Evolutionary conservation across 176 grass and related monocot species (phyloP).

Genomic region (Eleusine coracana): DNA sequence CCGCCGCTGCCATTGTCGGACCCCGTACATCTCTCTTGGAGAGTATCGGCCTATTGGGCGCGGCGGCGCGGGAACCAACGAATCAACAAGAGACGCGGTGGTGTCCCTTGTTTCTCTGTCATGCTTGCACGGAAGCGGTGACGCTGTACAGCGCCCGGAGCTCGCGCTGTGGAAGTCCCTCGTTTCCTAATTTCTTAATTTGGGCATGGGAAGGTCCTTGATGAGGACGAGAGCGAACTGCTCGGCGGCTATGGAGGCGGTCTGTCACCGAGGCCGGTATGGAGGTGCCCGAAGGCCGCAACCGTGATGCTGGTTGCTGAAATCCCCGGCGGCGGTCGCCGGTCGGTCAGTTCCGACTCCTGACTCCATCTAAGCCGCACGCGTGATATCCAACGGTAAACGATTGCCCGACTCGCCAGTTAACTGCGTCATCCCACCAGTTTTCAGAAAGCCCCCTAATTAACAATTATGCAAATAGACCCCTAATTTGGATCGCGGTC

Average conservation of each 20-base stretch:
- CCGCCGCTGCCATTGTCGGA: no score
- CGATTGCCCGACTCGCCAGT: no score
- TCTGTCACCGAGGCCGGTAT: neutral
- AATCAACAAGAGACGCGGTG: neutral
- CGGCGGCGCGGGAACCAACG: neutral
- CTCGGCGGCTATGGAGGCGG: neutral
- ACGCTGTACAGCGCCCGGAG: neutral
- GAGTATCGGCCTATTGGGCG: no score
- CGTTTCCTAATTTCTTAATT: neutral
- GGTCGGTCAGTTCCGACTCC: neutral
- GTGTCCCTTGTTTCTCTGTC: neutral
- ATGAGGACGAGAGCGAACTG: neutral
- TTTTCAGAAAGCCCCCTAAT: neutral
- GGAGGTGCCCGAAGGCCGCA: neutral
- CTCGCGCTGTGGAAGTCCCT: neutral
- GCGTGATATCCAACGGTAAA: no score
- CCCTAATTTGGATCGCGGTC: neutral
- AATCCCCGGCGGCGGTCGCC: neutral
- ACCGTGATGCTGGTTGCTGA: neutral
- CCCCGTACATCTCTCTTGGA: no score
- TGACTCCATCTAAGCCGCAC: no score
- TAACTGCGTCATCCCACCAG: no score
- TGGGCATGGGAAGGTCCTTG: no score
- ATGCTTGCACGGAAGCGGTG: neutral
- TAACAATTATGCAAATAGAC: neutral